Evolutionary conservation across 768 basidiomycete species (phyloP), one percentile per base, ranked within the genome.

Genomic region (Boletales sp.): DNA sequence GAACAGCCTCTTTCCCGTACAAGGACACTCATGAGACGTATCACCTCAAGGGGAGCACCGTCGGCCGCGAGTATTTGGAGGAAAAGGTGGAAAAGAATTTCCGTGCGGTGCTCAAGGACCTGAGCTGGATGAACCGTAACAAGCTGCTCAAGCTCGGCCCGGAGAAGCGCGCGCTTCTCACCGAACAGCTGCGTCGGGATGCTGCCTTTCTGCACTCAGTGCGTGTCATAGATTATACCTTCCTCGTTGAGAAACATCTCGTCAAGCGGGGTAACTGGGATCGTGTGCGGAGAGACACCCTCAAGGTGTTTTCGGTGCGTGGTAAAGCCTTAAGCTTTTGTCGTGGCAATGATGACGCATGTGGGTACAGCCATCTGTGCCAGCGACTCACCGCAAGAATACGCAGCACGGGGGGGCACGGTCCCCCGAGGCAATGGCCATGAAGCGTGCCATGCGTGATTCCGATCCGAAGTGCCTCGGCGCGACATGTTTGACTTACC

Each of bases 1-100:
- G 94, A 99, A 98, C 75, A 99, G 98, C 67, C 79, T 99, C 29
- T 97, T 99, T 72, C 95, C 87, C 97, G 0, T 95, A 98, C 71
- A 84, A 92, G 56, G 97, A 99, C 66, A 79, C 98, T 38, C 97
- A 99, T 69, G 97, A 97, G 74, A 95, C 94, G 29, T 98, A 89
- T 63, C 95, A 99, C 68, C 77, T 98, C 56, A 99, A 98, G 66
- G 95, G 94, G 2, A 91, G 88, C 41, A 94, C 94, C 0, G 83
- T 95, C 2, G 95, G 94, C 0, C 75, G 97, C 21, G 76, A 84
- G 67, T 94, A 92, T 54, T 78, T 92, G 1, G 94, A 95, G 64
- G 90, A 90, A 32, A 88, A 86, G 63, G 80, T 78, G n/a, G 63
- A 67, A 60, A 74, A 81, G 54, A 97, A 97, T 47, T 90, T 90